phyloP scores from a whole-genome alignment of 805 yeast species.

The Hanseniaspora occidentalis region DNA sequence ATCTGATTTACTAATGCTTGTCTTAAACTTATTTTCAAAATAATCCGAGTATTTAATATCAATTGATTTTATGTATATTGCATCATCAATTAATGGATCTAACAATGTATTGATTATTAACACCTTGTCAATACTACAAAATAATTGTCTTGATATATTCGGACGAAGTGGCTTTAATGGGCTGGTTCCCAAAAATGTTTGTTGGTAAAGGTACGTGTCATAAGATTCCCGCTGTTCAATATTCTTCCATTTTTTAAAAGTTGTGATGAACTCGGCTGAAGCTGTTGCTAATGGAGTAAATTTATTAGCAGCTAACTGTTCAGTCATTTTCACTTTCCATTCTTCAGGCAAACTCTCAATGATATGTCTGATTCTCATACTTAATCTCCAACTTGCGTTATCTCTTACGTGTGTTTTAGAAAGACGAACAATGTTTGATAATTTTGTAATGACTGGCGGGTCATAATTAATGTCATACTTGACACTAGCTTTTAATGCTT shows the following conservation, averaged over 20 bases:
- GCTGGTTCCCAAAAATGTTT: constrained; percentile 30
- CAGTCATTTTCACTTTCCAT: constrained; percentile 32
- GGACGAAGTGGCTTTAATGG: not conserved
- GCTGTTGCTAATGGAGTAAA: constrained; percentile 43
- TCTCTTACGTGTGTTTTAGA: constrained; percentile 63
- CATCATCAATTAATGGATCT: not conserved
- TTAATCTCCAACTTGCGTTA: constrained; percentile 77
- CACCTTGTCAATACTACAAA: not conserved
- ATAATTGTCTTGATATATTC: not conserved
- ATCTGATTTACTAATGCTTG: not conserved
- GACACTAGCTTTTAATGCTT: constrained; percentile 36
- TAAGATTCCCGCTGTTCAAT: constrained; percentile 74
- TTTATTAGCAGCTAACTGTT: constrained; percentile 17
- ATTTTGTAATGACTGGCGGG: constrained; percentile 82
- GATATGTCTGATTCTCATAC: constrained; percentile 69
- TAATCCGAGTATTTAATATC: not conserved
- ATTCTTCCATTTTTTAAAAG: constrained; percentile 72
- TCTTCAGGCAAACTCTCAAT: constrained; percentile 40
- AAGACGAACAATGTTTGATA: constrained; percentile 68
- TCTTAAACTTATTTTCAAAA: too few relatives aligned
- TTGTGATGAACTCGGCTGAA: constrained; percentile 36
- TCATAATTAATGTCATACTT: constrained; percentile 55
- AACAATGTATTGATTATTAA: not conserved
- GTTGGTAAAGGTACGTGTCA: constrained; percentile 41
- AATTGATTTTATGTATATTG: not conserved